Conservation (phyloP, 768 basidiomycete genomes). For the Tricholoma flavovirens region DNA sequence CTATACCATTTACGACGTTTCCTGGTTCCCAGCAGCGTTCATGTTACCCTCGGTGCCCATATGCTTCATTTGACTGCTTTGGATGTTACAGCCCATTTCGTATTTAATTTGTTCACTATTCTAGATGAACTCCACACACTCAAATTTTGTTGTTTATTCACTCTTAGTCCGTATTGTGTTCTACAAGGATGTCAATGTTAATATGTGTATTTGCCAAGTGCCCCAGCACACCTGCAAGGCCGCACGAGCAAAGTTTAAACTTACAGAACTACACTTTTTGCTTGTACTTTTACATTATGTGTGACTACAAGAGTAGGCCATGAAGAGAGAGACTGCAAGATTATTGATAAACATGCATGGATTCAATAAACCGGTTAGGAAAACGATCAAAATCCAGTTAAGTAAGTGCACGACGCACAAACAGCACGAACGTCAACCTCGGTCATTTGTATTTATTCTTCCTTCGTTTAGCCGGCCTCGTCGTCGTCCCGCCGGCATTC, state of each 20-base stretch:
- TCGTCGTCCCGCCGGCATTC: neutral
- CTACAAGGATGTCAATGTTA: no score
- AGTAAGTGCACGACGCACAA: neutral
- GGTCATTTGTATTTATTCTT: constrained; percentile 11
- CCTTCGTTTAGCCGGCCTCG: constrained; percentile 13
- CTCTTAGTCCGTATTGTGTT: no score
- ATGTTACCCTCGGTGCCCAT: neutral
- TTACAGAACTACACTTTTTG: no score
- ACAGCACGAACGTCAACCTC: neutral
- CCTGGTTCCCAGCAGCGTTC: neutral
- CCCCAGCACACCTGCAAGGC: no score
- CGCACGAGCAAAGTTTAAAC: no score
- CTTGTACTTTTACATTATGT: neutral
- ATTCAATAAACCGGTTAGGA: neutral
- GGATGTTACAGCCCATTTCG: neutral
- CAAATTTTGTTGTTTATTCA: neutral
- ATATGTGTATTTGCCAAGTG: no score
- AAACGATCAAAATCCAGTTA: neutral
- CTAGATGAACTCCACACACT: neutral
- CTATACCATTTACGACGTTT: neutral
- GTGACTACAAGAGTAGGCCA: neutral
- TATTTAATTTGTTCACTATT: neutral
- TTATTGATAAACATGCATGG: neutral
- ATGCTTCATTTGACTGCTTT: neutral
- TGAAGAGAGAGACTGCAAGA: neutral